These are phyloP conservation scores for Lecanoromycetidae sp. DNA, from an alignment of 2,329 filamentous ascomycete species.

Conservation along the genomic window DNA sequence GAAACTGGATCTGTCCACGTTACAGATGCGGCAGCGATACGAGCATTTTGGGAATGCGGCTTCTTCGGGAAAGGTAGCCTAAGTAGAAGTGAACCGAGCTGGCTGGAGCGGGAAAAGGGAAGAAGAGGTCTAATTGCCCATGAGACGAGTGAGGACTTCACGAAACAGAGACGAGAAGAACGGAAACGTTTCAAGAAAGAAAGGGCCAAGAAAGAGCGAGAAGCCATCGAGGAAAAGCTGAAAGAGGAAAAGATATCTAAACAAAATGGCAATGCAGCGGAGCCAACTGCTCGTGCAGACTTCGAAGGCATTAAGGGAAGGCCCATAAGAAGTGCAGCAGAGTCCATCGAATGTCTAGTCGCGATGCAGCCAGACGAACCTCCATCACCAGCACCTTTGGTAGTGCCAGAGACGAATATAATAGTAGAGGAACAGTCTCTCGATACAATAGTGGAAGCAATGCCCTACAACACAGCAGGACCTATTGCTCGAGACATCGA, in stretches of 20 bases:
- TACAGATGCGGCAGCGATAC: conserved; percentile 60
- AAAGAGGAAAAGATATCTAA: conserved; percentile 11
- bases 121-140: conserved; percentile 51
- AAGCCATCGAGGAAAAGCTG: conserved; percentile 60
- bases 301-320: conserved; percentile 9
- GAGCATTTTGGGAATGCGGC: conserved; percentile 86
- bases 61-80: conserved; percentile 93
- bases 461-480: background rate
- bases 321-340: conserved; percentile 15
- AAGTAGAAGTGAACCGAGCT: conserved; percentile 88
- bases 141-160: conserved; percentile 72
- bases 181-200: conserved; percentile 80
- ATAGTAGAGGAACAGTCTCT: background rate
- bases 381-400: background rate
- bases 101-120: conserved; percentile 72
- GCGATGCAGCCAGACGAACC: conserved; percentile 21
- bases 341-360: conserved; percentile 7
- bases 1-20: conserved; percentile 76
- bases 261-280: background rate
- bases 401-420: background rate
- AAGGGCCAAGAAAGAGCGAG: conserved; percentile 73
- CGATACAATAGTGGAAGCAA: background rate
- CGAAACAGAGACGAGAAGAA: conserved; percentile 63
- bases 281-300: background rate
- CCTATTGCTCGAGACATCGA: background rate